These are phyloP conservation scores for Diaporthe amygdali DNA, from an alignment of 2,329 filamentous ascomycete genomes.

Conservation along the genomic window DNA sequence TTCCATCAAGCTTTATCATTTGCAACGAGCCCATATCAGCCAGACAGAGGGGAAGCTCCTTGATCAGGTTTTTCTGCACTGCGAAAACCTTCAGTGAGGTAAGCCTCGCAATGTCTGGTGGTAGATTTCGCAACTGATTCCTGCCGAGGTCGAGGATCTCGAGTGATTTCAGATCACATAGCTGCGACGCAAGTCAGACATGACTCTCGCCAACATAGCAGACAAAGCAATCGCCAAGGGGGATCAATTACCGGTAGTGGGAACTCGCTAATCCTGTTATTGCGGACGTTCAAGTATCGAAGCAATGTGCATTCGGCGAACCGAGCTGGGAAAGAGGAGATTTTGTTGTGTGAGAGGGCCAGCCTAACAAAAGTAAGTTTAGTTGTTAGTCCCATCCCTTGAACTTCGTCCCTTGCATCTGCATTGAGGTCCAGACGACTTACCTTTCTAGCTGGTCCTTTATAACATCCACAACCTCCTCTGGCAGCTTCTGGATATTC, in stretches of 20 bases:
- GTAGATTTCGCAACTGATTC: slow-evolving; percentile 81
- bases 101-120: slow-evolving; percentile 79
- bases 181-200: slow-evolving; percentile 52
- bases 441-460: slow-evolving; percentile 77
- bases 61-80: slow-evolving; percentile 84
- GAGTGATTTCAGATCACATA: slow-evolving; percentile 83
- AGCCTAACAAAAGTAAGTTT: slow-evolving; percentile 55
- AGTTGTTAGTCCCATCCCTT: slow-evolving; percentile 27
- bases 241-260: slow-evolving; percentile 54
- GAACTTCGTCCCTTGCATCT: slow-evolving; percentile 11
- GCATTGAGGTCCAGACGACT: slow-evolving; percentile 29
- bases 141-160: slow-evolving; percentile 93
- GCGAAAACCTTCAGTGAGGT: slow-evolving; percentile 89
- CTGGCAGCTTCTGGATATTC: slow-evolving; percentile 72
- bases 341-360: slow-evolving; percentile 80
- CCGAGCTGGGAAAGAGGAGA: slow-evolving; percentile 70
- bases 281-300: slow-evolving; percentile 80
- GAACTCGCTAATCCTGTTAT: slow-evolving; percentile 73
- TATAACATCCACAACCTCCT: slow-evolving; percentile 77
- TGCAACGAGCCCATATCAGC: slow-evolving; percentile 90
- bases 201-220: background rate
- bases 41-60: slow-evolving; percentile 81
- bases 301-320: slow-evolving; percentile 79
- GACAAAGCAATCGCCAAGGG: slow-evolving; percentile 27
- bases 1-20: slow-evolving; percentile 88